Evolutionary conservation across 1,284 basidiomycete genomes (phyloP), one percentile per base, ranked within the genome.

Genomic region (Waitea zeae): DNA sequence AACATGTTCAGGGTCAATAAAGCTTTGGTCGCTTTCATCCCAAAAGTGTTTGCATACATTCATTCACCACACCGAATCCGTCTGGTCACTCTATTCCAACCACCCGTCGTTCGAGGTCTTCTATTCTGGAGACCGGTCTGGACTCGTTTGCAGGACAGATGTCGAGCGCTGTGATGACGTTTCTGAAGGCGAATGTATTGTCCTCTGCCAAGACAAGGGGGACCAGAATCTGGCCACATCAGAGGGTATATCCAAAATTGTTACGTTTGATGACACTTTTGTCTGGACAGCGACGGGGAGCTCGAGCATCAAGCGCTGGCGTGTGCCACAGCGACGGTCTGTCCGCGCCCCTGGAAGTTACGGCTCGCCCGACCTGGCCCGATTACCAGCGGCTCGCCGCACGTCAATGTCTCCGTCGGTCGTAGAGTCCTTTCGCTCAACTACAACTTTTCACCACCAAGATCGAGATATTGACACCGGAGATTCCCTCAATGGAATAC

Each of bases 11-110:
- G 75, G 78, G 4, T 83, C 84, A 2, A 68, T 84, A 48, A 89
- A 90, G 46, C 68, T 98, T 7, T 97, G 93, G 93, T 96, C 90
- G 1, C 60, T 97, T 9, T 50, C 65, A 1, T 78, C 83, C 7
- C 92, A 96, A 51, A 67, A 84, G 9, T 95, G 89, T 49, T 57
- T 98, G 11, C 89, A 98, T 48, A 98, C 93, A 1, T 98, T 97
- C 57, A 84, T 83, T 1, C 83, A 97, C 50, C 95, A 98, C 52
- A 76, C 82, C 12, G 88, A 90, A 39, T 90, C 88, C 12, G 89
- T 98, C 20, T 97, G 95, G 93, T 80, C 88, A 0, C 64, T 99
- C 2, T 74, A 72, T 50, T 93, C 89, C 2, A 66, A 72, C 0
- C 88, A 97, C 51, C 84, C 88, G 0, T 74, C 79, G 11, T 66